Conservation (phyloP, 495 filamentous ascomycete species). For the Annulohypoxylon bovei region DNA sequence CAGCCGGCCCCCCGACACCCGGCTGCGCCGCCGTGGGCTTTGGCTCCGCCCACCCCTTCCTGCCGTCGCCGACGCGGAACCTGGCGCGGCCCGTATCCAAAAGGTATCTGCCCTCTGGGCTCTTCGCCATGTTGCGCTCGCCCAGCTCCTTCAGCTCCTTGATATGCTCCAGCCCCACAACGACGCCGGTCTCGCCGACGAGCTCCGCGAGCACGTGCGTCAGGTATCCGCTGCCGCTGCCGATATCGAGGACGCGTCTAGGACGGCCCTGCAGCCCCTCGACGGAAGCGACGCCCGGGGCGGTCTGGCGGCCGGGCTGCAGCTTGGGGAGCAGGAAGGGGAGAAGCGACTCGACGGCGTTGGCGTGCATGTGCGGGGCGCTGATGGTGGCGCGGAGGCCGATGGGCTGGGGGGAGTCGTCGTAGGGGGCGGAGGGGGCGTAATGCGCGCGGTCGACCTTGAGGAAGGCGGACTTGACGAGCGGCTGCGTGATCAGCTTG, state of each 20-base stretch:
- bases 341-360: slow-evolving; percentile 74
- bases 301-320: slow-evolving; percentile 47
- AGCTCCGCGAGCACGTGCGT: slow-evolving; percentile 90
- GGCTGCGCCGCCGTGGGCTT: slow-evolving; percentile 43
- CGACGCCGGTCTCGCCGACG: slow-evolving; percentile 67
- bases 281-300: slow-evolving; percentile 22
- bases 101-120: slow-evolving; percentile 68
- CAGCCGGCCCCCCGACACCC: slow-evolving; percentile 41
- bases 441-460: slow-evolving; percentile 91
- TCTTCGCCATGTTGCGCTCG: slow-evolving; percentile 77
- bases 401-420: slow-evolving; percentile 91
- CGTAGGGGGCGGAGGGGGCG: slow-evolving; percentile 72
- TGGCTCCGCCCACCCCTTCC: slow-evolving; percentile 72
- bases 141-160: slow-evolving; percentile 77
- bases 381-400: slow-evolving; percentile 90
- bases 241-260: slow-evolving; percentile 81
- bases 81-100: slow-evolving; percentile 69
- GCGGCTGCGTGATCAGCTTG: slow-evolving; percentile 73
- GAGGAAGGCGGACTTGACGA: slow-evolving; percentile 82
- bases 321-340: slow-evolving; percentile 60
- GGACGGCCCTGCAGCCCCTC: slow-evolving; percentile 14
- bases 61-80: slow-evolving; percentile 84
- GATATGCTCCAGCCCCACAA: slow-evolving; percentile 94
- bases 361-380: slow-evolving; percentile 97
- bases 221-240: slow-evolving; percentile 89